Conservation (phyloP, 768 basidiomycete species). For the Tremella fuciformis region DNA sequence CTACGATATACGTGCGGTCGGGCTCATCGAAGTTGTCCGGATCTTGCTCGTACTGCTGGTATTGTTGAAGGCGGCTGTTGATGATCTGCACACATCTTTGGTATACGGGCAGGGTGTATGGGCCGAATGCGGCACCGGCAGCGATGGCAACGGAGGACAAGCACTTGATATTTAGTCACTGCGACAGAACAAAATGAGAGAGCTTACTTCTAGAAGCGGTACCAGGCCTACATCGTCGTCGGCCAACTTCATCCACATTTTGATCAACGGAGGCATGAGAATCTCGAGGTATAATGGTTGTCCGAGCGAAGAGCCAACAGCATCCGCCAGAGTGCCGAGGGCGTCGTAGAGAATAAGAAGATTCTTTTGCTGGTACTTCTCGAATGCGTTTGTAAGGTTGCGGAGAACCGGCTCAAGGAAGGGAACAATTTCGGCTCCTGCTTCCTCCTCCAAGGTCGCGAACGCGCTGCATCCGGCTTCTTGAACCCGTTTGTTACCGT, state of each 20-base stretch:
- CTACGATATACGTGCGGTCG: conserved; percentile 94
- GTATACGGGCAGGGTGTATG: conserved; percentile 87
- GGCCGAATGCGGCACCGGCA: conserved; percentile 80
- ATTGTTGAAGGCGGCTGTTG: conserved; percentile 74
- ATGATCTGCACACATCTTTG: conserved; percentile 85
- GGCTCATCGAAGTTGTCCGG: conserved; percentile 83
- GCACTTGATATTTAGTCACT: conserved; percentile 61
- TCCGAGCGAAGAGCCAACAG: conserved; percentile 82
- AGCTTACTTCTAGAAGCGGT: conserved; percentile 83
- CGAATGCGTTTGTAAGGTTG: conserved; percentile 92
- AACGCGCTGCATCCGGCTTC: conserved; percentile 99
- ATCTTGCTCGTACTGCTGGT: conserved; percentile 65
- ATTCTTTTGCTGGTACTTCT: conserved; percentile 99
- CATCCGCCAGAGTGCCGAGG: conserved; percentile 96
- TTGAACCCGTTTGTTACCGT: conserved; percentile 98
- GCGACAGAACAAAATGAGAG: neutral
- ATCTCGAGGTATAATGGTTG: conserved; percentile 87
- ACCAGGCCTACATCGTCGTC: conserved; percentile 91
- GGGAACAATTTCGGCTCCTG: conserved; percentile 80
- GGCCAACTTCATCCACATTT: conserved; percentile 81
- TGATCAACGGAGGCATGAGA: conserved; percentile 89
- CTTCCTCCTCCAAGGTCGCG: conserved; percentile 97
- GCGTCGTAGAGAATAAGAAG: conserved; percentile 98
- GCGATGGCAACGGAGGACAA: conserved; percentile 96
- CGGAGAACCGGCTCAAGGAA: conserved; percentile 92